Conservation (phyloP, 1,284 basidiomycete genomes). For the Leccinum fuscescens region DNA sequence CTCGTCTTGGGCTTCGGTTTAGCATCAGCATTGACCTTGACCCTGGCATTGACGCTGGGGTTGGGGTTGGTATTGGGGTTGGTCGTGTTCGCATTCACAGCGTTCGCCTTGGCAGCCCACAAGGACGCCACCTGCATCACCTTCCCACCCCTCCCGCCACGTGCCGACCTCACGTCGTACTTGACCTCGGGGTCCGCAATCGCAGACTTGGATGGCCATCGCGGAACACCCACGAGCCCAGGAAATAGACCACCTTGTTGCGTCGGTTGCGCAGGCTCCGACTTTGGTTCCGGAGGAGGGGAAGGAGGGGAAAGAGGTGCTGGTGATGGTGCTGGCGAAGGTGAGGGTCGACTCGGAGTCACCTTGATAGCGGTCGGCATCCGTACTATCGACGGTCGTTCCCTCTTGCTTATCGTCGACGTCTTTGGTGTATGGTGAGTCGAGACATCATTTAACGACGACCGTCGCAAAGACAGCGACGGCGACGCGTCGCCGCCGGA, state of each 20-base stretch:
- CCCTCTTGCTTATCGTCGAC: not conserved
- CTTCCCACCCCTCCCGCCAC: constrained; percentile 73
- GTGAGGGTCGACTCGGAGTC: not conserved
- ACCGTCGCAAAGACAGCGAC: constrained; percentile 22
- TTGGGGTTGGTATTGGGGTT: not conserved
- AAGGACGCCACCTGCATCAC: constrained; percentile 72
- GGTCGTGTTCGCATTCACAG: not conserved
- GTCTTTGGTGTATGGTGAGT: constrained; percentile 6
- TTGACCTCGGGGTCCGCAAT: constrained; percentile 48
- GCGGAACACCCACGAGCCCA: constrained; percentile 11
- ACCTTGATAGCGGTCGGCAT: constrained; percentile 10
- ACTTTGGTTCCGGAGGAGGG: not conserved
- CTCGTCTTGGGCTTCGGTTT: not conserved
- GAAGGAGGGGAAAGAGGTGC: not conserved
- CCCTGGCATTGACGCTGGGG: not conserved
- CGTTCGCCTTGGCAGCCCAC: constrained; percentile 54
- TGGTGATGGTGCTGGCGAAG: not conserved
- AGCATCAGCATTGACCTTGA: not conserved
- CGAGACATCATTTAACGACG: constrained; percentile 24
- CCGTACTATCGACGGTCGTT: constrained; percentile 3
- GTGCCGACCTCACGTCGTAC: constrained; percentile 73
- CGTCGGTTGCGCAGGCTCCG: not conserved
- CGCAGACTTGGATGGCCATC: constrained; percentile 35
- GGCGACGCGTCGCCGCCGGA: constrained; percentile 4
- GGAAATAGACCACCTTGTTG: not conserved